phyloP scores from a whole-genome alignment of 805 yeast species.

The Candida vartiovaarae region DNA sequence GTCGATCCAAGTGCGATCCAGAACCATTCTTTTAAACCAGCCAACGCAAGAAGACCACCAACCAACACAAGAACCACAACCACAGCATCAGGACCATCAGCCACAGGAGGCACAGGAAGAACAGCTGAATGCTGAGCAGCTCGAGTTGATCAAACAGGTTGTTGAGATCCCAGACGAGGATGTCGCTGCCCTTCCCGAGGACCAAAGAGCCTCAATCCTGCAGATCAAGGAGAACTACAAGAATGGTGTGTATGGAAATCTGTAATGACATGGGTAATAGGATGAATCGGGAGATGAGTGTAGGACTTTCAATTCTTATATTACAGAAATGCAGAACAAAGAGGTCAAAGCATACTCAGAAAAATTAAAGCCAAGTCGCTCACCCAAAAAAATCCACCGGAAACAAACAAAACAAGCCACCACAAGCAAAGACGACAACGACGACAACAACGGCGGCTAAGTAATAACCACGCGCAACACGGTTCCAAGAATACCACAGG shows the following conservation, averaged over 20 bases:
- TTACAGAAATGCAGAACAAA: too few relatives aligned
- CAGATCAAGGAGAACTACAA: slow-evolving; percentile 23
- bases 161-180: slow-evolving; percentile 46
- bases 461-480: neutral
- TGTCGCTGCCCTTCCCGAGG: slow-evolving; percentile 40
- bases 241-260: slow-evolving; percentile 23
- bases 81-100: neutral
- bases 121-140: slow-evolving; percentile 31
- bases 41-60: neutral
- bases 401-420: neutral
- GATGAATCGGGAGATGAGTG: too few relatives aligned
- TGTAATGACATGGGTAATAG: too few relatives aligned
- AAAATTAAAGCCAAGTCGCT: too few relatives aligned
- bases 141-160: slow-evolving; percentile 43
- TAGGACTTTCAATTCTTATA: too few relatives aligned
- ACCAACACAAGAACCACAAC: neutral
- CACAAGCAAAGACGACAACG: neutral
- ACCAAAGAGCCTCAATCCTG: slow-evolving; percentile 31
- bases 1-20: slow-evolving; percentile 18
- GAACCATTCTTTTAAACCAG: slow-evolving; percentile 30
- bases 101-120: slow-evolving; percentile 3
- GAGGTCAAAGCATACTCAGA: too few relatives aligned
- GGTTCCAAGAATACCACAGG: neutral
- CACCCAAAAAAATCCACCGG: neutral
- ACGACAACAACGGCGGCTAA: neutral